Evolutionary conservation across 2,329 filamentous ascomycete genomes (phyloP).

Genomic region (Coniosporium tulheliwenetii): DNA sequence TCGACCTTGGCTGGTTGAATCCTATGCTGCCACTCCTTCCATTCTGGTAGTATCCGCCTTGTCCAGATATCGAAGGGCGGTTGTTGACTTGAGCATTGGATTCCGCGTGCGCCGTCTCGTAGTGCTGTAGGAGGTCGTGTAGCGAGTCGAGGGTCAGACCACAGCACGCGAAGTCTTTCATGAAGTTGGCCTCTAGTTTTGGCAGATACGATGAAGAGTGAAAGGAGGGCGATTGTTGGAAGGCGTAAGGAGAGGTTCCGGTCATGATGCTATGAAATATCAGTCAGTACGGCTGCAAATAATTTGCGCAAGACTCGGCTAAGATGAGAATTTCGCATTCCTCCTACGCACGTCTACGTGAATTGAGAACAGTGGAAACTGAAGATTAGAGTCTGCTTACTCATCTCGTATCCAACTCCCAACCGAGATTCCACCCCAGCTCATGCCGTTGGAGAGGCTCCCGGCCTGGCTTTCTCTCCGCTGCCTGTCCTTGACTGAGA

Average conservation of each 20-base stretch:
- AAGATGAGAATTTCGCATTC: not conserved
- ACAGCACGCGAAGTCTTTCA: slow-evolving; percentile 95
- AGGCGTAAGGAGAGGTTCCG: slow-evolving; percentile 82
- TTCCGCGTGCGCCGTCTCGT: slow-evolving; percentile 84
- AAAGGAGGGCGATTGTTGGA: slow-evolving; percentile 77
- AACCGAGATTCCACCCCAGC: slow-evolving; percentile 91
- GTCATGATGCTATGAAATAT: slow-evolving; percentile 62
- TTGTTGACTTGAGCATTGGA: not conserved
- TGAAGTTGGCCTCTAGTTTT: slow-evolving; percentile 92
- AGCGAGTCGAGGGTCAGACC: slow-evolving; percentile 77
- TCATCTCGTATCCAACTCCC: slow-evolving; percentile 96
- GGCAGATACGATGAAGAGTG: slow-evolving; percentile 94
- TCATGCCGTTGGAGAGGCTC: slow-evolving; percentile 64
- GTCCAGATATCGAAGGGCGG: not conserved
- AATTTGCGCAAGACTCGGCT: not conserved
- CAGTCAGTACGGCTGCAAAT: not conserved
- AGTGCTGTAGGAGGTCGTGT: slow-evolving; percentile 90
- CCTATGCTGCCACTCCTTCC: not conserved
- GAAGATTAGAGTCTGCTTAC: slow-evolving; percentile 43
- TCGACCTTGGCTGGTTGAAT: not conserved
- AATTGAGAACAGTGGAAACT: too few relatives aligned
- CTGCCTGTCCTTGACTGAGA: slow-evolving; percentile 40
- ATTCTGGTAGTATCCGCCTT: not conserved
- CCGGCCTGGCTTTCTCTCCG: slow-evolving; percentile 44
- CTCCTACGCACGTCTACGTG: too few relatives aligned